A percentile compares a stretch with the other conserved stretches of the same genome.
Evolutionary conservation across 2,329 filamentous ascomycete species (phyloP).

Genomic region (Nemania abortiva): DNA sequence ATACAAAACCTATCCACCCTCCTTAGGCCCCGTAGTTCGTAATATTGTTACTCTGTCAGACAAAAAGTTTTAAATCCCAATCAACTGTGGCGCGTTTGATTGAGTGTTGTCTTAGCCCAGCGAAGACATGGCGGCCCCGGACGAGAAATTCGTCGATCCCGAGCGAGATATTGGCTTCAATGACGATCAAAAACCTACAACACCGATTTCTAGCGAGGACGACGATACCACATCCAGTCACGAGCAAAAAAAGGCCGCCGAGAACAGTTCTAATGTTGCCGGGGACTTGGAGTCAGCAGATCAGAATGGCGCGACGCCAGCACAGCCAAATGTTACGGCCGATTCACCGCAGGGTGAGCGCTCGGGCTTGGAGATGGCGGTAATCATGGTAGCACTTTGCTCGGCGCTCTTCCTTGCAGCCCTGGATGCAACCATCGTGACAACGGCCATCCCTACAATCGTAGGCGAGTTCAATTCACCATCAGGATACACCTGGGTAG

Average conservation of each 20-base stretch:
- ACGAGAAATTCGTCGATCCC: slow-evolving; percentile 36
- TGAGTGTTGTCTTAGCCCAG: neutral
- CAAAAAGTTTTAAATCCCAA: neutral
- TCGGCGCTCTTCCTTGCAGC: slow-evolving; percentile 64
- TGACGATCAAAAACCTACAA: slow-evolving; percentile 16
- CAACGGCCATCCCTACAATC: slow-evolving; percentile 76
- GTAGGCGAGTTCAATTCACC: slow-evolving; percentile 72
- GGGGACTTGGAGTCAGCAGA: slow-evolving; percentile 9
- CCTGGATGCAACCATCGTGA: slow-evolving; percentile 71
- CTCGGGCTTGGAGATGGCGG: slow-evolving; percentile 47
- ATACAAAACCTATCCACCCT: slow-evolving; percentile 28
- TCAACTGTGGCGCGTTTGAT: slow-evolving; percentile 3
- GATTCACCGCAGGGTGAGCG: slow-evolving; percentile 37
- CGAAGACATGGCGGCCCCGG: slow-evolving; percentile 31
- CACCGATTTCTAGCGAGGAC: slow-evolving; percentile 32
- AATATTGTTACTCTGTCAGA: slow-evolving; percentile 2
- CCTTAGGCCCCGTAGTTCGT: neutral
- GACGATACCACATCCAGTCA: slow-evolving; percentile 20
- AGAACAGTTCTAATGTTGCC: neutral
- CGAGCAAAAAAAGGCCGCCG: slow-evolving; percentile 7
- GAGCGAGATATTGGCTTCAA: slow-evolving; percentile 31
- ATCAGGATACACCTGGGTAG: slow-evolving; percentile 82
- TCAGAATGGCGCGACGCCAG: slow-evolving; percentile 21
- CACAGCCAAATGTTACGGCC: neutral
- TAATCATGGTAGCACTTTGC: slow-evolving; percentile 52